Percentiles rank a stretch among this genome's conserved stretches.
Conservation (phyloP, 148 eudicot genomes). For the Silene latifolia region DNA sequence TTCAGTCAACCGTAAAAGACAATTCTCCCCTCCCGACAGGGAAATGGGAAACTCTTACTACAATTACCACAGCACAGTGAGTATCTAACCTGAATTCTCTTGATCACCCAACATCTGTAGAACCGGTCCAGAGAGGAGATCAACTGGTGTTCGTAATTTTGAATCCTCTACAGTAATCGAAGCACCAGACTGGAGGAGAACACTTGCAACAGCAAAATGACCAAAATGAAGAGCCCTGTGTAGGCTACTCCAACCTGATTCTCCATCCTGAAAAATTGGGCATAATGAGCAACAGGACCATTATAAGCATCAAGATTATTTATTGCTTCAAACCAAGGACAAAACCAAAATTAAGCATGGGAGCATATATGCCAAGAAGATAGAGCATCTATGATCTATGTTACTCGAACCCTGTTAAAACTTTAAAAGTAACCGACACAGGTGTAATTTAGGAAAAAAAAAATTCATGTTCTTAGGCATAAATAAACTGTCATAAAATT, state of each 20-base stretch:
- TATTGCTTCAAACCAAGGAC: not conserved
- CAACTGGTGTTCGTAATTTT: constrained; percentile 80
- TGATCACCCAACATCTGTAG: constrained; percentile 54
- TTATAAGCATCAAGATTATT: not conserved
- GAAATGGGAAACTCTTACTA: not conserved
- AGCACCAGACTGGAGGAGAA: constrained; percentile 82
- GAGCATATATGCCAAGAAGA: not conserved
- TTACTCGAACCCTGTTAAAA: no score
- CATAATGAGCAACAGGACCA: not conserved
- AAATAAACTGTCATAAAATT: no score
- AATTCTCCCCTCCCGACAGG: not conserved
- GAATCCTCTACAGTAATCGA: constrained; percentile 71
- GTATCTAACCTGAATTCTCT: constrained; percentile 43
- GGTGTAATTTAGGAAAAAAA: no score
- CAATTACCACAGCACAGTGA: not conserved
- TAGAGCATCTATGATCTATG: not conserved
- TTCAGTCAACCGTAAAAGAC: not conserved
- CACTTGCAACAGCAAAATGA: constrained; percentile 88
- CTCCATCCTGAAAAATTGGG: constrained; percentile 72
- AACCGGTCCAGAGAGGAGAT: constrained; percentile 92
- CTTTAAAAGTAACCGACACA: no score
- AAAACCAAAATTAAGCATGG: not conserved
- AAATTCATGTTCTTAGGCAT: no score
- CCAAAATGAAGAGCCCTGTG: constrained; percentile 96
- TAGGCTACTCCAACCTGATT: constrained; percentile 99